Evolutionary conservation across 2,329 filamentous ascomycete species (phyloP).

Genomic region (Colletotrichum phormii): DNA sequence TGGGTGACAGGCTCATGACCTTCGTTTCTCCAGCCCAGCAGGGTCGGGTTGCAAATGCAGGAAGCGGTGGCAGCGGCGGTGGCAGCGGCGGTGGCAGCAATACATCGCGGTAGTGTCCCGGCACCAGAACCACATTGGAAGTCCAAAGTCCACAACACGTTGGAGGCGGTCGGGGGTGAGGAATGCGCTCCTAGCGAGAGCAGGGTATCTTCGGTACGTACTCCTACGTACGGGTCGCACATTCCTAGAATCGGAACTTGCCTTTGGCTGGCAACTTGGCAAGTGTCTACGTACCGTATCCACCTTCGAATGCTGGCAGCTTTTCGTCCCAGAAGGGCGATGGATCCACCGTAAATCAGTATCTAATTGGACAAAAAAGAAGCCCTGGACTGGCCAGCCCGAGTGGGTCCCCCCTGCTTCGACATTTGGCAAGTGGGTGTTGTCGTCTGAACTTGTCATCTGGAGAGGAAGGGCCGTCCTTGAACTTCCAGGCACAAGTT

Average conservation of each 20-base stretch:
- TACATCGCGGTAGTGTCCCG: constrained; percentile 2
- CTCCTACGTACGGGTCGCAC: neutral
- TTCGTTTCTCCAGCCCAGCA: neutral
- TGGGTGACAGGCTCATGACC: neutral
- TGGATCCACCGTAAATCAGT: neutral
- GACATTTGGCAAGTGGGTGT: constrained; percentile 6
- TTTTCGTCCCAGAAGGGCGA: neutral
- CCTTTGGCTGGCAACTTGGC: neutral
- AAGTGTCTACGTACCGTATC: neutral
- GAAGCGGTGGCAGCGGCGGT: constrained; percentile 20
- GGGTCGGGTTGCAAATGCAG: constrained; percentile 11
- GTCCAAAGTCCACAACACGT: constrained; percentile 5
- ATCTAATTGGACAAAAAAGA: neutral
- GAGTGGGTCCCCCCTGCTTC: neutral
- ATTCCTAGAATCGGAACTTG: neutral
- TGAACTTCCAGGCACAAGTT: neutral
- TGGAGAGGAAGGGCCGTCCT: neutral
- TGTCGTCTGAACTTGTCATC: constrained; percentile 3
- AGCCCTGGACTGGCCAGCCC: neutral
- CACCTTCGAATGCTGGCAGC: neutral
- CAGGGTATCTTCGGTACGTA: neutral
- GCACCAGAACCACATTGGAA: neutral
- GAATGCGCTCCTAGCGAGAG: neutral
- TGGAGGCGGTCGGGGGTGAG: constrained; percentile 21
- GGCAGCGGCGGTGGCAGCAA: constrained; percentile 16